Conservation (phyloP, 1,284 basidiomycete genomes). For the Neonothopanus nambi region DNA sequence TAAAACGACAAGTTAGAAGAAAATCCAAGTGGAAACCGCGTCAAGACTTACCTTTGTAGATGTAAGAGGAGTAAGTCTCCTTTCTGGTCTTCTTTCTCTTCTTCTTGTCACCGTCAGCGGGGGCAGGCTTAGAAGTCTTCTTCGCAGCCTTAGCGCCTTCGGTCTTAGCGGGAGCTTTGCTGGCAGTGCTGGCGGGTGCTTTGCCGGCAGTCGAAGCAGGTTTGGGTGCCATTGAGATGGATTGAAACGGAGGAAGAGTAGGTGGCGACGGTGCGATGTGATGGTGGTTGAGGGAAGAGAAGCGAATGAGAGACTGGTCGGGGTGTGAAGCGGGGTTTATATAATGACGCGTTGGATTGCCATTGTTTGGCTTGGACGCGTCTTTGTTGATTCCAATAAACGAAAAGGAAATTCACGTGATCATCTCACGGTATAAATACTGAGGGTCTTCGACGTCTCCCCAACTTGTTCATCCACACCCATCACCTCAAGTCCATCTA, state of each 20-base stretch:
- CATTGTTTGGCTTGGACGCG: slow-evolving; percentile 34
- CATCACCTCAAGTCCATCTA: slow-evolving; percentile 13
- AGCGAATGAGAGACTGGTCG: slow-evolving; percentile 61
- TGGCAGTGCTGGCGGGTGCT: slow-evolving; percentile 76
- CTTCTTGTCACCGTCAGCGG: slow-evolving; percentile 59
- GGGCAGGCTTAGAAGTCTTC: slow-evolving; percentile 53
- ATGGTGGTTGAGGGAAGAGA: slow-evolving; percentile 38
- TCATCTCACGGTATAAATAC: slow-evolving; percentile 36
- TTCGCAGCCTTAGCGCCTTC: slow-evolving; percentile 79
- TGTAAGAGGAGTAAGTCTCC: slow-evolving; percentile 94
- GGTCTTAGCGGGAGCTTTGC: slow-evolving; percentile 77
- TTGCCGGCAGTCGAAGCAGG: slow-evolving; percentile 83
- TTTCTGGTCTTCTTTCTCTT: slow-evolving; percentile 86
- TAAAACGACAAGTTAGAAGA: slow-evolving; percentile 27
- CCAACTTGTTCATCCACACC: slow-evolving; percentile 18
- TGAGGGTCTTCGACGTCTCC: slow-evolving; percentile 4
- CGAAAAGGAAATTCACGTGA: slow-evolving; percentile 36
- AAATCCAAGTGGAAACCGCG: slow-evolving; percentile 14
- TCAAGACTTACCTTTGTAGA: slow-evolving; percentile 77
- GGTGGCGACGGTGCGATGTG: slow-evolving; percentile 18
- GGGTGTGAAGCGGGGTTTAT: slow-evolving; percentile 66
- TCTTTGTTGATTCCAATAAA: slow-evolving; percentile 20
- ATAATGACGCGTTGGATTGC: slow-evolving; percentile 35
- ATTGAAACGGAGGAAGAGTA: slow-evolving; percentile 18
- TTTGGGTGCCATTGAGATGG: slow-evolving; percentile 68